Evolutionary conservation across 106 monocot genomes (phyloP).

Genomic region (Dioscorea alata): DNA sequence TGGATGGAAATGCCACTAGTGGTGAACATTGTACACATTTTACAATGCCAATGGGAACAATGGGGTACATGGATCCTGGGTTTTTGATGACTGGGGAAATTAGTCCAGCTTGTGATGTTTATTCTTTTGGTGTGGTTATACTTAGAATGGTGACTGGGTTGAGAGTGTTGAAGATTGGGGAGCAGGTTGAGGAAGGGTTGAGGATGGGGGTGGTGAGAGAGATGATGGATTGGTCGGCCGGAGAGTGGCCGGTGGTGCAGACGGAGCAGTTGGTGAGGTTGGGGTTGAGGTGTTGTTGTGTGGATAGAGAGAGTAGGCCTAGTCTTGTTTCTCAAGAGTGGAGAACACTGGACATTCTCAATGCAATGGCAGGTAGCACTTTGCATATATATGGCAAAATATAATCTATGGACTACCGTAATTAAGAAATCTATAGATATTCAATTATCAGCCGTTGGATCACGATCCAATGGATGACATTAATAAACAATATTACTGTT

Average conservation of each 20-base stretch:
- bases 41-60: constrained; percentile 20
- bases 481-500: too few species aligned
- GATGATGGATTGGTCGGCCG: constrained; percentile 26
- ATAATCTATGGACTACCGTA: too few species aligned
- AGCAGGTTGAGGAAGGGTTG: constrained; percentile 14
- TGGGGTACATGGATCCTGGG: constrained; percentile 34
- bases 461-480: too few species aligned
- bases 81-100: constrained; percentile 6
- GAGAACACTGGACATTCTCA: constrained; percentile 16
- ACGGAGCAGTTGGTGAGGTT: constrained; percentile 13
- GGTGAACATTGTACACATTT: neutral
- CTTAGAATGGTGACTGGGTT: constrained; percentile 26
- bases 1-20: neutral
- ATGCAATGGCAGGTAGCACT: constrained; percentile 16
- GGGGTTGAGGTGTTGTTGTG: constrained; percentile 27
- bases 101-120: constrained; percentile 16
- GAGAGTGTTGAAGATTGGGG: constrained; percentile 8
- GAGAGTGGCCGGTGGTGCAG: constrained; percentile 31
- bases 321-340: constrained; percentile 18
- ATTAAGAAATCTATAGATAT: too few species aligned
- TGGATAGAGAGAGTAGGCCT: constrained; percentile 10
- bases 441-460: too few species aligned
- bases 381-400: too few species aligned
- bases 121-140: constrained; percentile 33
- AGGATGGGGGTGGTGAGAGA: constrained; percentile 1